Base-by-base conservation (phyloP, 2,329 filamentous ascomycete genomes). In the Metarhizium album region DNA sequence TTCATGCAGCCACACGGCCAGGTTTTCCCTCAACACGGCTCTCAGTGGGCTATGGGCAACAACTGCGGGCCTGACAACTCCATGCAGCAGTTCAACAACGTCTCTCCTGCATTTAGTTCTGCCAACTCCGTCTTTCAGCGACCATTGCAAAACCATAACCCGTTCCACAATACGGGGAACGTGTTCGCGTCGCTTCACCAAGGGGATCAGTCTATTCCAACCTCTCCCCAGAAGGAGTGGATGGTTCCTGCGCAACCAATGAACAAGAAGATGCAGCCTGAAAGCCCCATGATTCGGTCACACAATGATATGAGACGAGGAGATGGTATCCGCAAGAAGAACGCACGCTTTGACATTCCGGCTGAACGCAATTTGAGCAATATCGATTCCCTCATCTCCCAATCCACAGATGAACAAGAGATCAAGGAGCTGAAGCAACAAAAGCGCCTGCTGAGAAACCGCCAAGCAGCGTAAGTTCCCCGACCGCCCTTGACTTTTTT, bases 371-470 rank as follows among this genome's bases (percentile, higher is more conserved):
- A 90, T 63, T 80, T 98, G 59, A 84, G 80, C 74, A 97, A 94
- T 71, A 97, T 98, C 70, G 93, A 98, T 68, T 79, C 88, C 54
- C 78, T 97, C 63, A 97, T 98, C 68, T 78, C 84, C 49, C 83
- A 88, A 69, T 91, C 89, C 35, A 89, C 82, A 51, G 86, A 94
- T 67, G 91, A 97, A 63, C 83, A 93, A 58, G 86, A 95, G 73
- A 87, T 95, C 74, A 97, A 95, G 77, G 90, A 97, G 72, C 78
- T 98, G 62, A 98, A 98, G 80, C 90, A 95, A 67, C 93, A 96
- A 70, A 97, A 97, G 77, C 84, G 93, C 54, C 76, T 98, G 55
- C 76, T 98, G 56, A 82, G 93, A 63, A 98, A 98, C 72, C 83
- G 93, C 63, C 91, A 97, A 74, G 93, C 93, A 70, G 93, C 93